These are phyloP conservation scores for Stylosanthes scabra DNA, from an alignment of 331 rosid species.

Conservation along the genomic window DNA sequence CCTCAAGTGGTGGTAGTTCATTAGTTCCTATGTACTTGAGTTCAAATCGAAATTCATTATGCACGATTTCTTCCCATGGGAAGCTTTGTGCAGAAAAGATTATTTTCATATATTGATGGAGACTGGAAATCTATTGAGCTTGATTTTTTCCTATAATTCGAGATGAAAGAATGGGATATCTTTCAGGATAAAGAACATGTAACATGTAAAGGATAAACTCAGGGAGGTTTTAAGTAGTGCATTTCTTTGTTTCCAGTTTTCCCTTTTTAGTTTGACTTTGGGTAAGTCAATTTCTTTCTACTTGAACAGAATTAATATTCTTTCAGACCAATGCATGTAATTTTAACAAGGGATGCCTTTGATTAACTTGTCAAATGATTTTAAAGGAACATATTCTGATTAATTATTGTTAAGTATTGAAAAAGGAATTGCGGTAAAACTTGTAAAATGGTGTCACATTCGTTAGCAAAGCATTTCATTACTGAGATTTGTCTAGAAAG, in stretches of 20 bases:
- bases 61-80: neutral
- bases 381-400: neutral
- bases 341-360: neutral
- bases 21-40: conserved; percentile 12
- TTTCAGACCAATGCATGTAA: conserved; percentile 20
- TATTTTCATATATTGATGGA: conserved; percentile 12
- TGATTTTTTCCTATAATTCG: neutral
- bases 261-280: conserved; percentile 8
- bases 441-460: neutral
- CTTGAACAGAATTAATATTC: conserved; percentile 17
- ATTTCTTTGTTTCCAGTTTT: neutral
- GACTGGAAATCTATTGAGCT: conserved; percentile 7
- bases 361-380: neutral
- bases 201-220: neutral
- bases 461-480: conserved; percentile 4
- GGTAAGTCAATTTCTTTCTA: neutral
- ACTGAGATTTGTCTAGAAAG: conserved; percentile 15
- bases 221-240: neutral
- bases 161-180: conserved; percentile 2
- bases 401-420: conserved; percentile 10
- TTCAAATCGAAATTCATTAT: neutral
- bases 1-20: neutral
- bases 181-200: neutral
- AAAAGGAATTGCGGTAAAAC: neutral
- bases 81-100: conserved; percentile 1